These are phyloP conservation scores for Flaveria floridana DNA, from an alignment of 140 eudicot species.

Conservation along the genomic window DNA sequence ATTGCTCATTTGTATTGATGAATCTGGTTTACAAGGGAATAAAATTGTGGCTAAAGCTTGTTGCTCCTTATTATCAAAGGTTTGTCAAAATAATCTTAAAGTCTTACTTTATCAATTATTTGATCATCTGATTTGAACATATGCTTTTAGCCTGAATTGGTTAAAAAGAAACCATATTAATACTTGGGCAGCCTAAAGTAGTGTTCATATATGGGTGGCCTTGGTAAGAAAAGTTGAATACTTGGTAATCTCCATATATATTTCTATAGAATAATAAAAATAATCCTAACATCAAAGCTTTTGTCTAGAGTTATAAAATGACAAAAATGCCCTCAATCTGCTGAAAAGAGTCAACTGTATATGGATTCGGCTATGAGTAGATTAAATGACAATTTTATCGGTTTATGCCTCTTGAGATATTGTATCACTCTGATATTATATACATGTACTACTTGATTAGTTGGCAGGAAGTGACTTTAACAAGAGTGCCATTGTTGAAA, in stretches of 20 bases:
- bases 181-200: not conserved
- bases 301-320: constrained; percentile 4
- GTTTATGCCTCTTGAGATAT: constrained; percentile 12
- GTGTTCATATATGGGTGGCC: not conserved
- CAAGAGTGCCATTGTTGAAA: constrained; percentile 75
- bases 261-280: not conserved
- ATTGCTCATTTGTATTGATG: constrained; percentile 63
- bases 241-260: not conserved
- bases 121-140: not conserved
- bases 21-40: constrained; percentile 67
- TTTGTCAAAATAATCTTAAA: constrained; percentile 17
- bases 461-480: constrained; percentile 95
- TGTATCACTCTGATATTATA: not conserved
- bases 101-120: not conserved
- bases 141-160: constrained; percentile 6
- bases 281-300: not conserved
- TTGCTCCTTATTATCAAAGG: constrained; percentile 83
- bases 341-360: not conserved
- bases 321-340: not conserved
- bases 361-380: not conserved
- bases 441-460: constrained; percentile 35
- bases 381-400: not conserved
- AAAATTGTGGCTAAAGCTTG: constrained; percentile 61
- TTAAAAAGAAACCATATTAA: not conserved
- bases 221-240: constrained; percentile 6